phyloP scores from a whole-genome alignment of 352 stramenopile genomes.

The Pilasporangium apinafurcum region DNA sequence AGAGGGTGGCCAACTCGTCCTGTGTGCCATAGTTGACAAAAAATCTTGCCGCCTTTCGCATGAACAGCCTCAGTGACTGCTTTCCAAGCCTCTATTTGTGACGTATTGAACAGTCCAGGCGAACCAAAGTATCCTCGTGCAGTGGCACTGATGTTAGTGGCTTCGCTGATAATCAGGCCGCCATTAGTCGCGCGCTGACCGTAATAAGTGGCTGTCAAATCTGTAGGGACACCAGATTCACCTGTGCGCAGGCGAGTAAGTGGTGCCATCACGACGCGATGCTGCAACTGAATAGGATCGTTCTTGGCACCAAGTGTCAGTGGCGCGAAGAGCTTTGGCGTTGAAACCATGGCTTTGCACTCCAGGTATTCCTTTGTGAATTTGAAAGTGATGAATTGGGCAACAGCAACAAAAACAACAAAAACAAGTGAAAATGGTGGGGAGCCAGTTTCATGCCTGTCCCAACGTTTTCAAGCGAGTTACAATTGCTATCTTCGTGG shows the following conservation, averaged over 20 bases:
- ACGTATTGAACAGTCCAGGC: slow-evolving; percentile 35
- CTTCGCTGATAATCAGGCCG: slow-evolving; percentile 59
- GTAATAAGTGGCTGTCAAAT: slow-evolving; percentile 55
- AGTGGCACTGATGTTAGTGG: slow-evolving; percentile 36
- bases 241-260: slow-evolving; percentile 34
- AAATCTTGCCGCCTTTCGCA: slow-evolving; percentile 67
- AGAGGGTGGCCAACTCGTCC: slow-evolving; percentile 59
- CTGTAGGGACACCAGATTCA: slow-evolving; percentile 22
- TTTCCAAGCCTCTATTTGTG: slow-evolving; percentile 55
- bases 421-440: neutral
- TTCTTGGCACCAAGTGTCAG: slow-evolving; percentile 31
- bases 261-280: slow-evolving; percentile 67
- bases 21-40: slow-evolving; percentile 82
- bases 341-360: neutral
- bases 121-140: slow-evolving; percentile 32
- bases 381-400: neutral
- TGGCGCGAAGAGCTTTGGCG: slow-evolving; percentile 37
- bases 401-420: neutral
- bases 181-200: slow-evolving; percentile 42
- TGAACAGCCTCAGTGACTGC: slow-evolving; percentile 63
- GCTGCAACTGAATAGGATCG: slow-evolving; percentile 25
- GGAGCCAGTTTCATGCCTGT: neutral
- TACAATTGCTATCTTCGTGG: neutral
- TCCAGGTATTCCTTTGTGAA: neutral
- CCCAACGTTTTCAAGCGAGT: neutral